phyloP scores from a whole-genome alignment of 768 basidiomycete species.

The Asterophora parasitica region DNA sequence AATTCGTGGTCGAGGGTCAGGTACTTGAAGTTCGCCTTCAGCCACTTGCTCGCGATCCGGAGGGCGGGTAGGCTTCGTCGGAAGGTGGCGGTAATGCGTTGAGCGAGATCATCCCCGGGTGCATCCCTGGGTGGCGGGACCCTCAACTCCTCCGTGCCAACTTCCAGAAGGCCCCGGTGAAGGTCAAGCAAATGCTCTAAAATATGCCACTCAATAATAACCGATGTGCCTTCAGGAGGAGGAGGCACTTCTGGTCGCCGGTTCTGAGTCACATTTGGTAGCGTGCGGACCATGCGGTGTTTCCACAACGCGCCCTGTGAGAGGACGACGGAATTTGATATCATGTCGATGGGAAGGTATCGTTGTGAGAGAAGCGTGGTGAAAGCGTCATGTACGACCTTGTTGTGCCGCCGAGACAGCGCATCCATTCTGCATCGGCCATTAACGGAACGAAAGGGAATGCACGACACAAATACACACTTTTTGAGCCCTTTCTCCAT shows the following conservation, averaged over 20 bases:
- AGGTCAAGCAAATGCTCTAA: conserved; percentile 64
- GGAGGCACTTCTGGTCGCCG: conserved; percentile 21
- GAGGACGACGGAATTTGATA: conserved; percentile 68
- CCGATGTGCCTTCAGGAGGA: conserved; percentile 28
- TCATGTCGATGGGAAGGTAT: conserved; percentile 67
- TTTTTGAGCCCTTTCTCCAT: conserved; percentile 51
- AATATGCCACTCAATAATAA: conserved; percentile 58
- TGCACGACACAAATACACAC: conserved; percentile 34
- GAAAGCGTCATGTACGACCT: conserved; percentile 53
- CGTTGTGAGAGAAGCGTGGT: conserved; percentile 59
- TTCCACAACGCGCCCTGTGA: conserved; percentile 83
- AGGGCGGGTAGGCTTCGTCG: conserved; percentile 83
- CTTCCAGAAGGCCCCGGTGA: conserved; percentile 56
- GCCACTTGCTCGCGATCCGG: conserved; percentile 87
- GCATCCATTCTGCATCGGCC: conserved; percentile 41
- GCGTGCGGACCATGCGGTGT: conserved; percentile 66
- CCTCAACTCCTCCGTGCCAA: conserved; percentile 59
- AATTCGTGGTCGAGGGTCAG: conserved; percentile 44
- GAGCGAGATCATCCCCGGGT: conserved; percentile 60
- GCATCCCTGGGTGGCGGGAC: conserved; percentile 51
- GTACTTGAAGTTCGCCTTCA: conserved; percentile 71
- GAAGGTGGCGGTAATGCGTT: conserved; percentile 81
- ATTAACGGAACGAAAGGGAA: conserved; percentile 6
- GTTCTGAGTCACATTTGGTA: conserved; percentile 24
- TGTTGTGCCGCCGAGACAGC: conserved; percentile 40